Evolutionary conservation across 495 filamentous ascomycete species (phyloP), one percentile per base, ranked within the genome.

Genomic region (Xylaria curta): DNA sequence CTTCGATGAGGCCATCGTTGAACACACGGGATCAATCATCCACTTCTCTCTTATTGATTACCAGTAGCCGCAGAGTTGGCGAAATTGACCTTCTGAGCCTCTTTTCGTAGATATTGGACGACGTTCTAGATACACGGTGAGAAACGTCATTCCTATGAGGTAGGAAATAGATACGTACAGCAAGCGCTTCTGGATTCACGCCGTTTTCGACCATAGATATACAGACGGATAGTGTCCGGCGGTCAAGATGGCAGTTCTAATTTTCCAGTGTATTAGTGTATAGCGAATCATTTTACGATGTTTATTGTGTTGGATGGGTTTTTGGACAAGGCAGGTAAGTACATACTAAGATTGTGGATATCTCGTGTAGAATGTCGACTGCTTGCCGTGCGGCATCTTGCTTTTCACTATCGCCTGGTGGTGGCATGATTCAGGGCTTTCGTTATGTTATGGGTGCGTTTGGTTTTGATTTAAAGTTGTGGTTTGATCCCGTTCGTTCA

Each of bases 201-300:
- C 97, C 97, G 80, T 98, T 98, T 82, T 99, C 96, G 72, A 99
- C 83, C 76, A 99, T 87, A 54, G 94, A 97, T 67, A 98, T 95
- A 78, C 96, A 99, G 67, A 97, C 90, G 10, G 95, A 97, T 15
- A 99, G 87, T 10, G 94, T 93, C 47, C 92, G 91, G 24, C 96
- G 89, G 80, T 97, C 94, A 40, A 99, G 89, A 73, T 96, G 87
- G 42, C 95, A 97, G 79, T 98, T 97, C 96, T 98, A 73, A 59
- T 19, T n/a, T n/a, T 42, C 38, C 9, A 21, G 46, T n/a, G 17
- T 49, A 46, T 51, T 51, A 51, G 60, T 61, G 12, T 49, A 53
- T 26, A 56, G 1, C 13, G 9, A 31, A 4, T 31, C n/a, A 31
- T 0, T 60, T 47, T 13, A 7, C 38, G 53, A 7, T 56, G 13